Base-by-base conservation (phyloP, 108 stramenopile species). In the Chaetoceros muelleri region DNA sequence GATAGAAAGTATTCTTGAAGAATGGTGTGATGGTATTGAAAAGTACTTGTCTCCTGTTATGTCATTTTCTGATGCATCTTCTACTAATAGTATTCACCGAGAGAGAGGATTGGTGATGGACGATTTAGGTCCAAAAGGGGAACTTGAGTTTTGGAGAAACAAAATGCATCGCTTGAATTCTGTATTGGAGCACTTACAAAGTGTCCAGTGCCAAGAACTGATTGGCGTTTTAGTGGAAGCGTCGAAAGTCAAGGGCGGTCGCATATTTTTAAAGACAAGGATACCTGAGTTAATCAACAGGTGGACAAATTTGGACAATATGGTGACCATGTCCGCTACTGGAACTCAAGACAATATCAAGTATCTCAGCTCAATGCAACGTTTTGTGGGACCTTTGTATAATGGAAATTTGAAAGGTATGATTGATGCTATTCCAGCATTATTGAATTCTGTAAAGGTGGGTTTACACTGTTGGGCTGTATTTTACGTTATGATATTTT, bases 321-420 rank as follows among this genome's bases (percentile, higher is more conserved):
- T 79, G 48, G 81, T 87, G 30, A 94, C 88, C 21, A 90, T 93
- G 77, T 80, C 88, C n/a, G 84, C 87, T 22, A 94, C 90, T 52
- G 93, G 93, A 67, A 88, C 93, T 54, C 85, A 88, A 69, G 90
- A 94, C 69, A 94, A 94, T 69, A 80, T 90, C 46, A 94, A 94
- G 70, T 94, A 92, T 57, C 73, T 94, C 30, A 82, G 75, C 54
- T 90, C 93, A 24, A 70, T 94, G 25, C 88, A 90, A 54, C 69
- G 79, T 44, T 94, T 92, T 57, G 80, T 94, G 58, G 93, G 88
- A 62, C 93, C 90, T 8, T 66, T 94, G 29, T 94, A 94, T 73
- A 63, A 75, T 30, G 88, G 88, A 24, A 79, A 84, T 30, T 77
- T 84, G 18, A 71, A 84, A 40, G 65, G 80, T 26, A 92, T 94